Percentiles rank a stretch among this genome's conserved stretches.
These are phyloP conservation scores for Vitis amurensis DNA, from an alignment of 164 flowering plant species.

Conservation along the genomic window DNA sequence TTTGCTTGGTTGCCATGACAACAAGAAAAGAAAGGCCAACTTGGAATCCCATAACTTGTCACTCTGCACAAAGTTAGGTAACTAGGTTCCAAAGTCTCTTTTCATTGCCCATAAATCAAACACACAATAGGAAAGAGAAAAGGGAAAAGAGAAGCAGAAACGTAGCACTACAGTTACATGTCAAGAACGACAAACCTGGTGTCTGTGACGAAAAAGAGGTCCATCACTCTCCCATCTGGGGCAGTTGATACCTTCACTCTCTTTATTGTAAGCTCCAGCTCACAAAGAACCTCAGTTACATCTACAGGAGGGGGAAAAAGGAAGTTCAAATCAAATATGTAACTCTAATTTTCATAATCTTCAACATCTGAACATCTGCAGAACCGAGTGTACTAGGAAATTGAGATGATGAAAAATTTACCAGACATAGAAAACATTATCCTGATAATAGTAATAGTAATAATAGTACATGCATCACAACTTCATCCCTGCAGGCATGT, in stretches of 20 bases:
- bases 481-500: too few species aligned
- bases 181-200: constrained; percentile 38
- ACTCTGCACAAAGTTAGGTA: neutral
- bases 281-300: constrained; percentile 53
- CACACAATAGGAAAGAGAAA: neutral
- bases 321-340: too few species aligned
- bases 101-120: neutral
- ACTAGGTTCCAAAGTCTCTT: neutral
- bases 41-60: neutral
- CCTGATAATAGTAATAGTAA: too few species aligned
- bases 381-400: too few species aligned
- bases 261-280: constrained; percentile 53
- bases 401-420: too few species aligned
- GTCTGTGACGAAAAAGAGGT: constrained; percentile 60
- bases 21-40: neutral
- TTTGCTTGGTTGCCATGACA: neutral
- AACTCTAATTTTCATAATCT: too few species aligned
- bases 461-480: too few species aligned
- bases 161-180: neutral
- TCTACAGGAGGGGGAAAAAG: constrained; percentile 22
- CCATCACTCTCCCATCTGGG: constrained; percentile 66
- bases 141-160: neutral
- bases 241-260: constrained; percentile 59
- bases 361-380: too few species aligned
- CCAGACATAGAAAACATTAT: too few species aligned